These are phyloP conservation scores for Nakazawaea ernobii DNA, from an alignment of 805 yeast species.

Conservation along the genomic window DNA sequence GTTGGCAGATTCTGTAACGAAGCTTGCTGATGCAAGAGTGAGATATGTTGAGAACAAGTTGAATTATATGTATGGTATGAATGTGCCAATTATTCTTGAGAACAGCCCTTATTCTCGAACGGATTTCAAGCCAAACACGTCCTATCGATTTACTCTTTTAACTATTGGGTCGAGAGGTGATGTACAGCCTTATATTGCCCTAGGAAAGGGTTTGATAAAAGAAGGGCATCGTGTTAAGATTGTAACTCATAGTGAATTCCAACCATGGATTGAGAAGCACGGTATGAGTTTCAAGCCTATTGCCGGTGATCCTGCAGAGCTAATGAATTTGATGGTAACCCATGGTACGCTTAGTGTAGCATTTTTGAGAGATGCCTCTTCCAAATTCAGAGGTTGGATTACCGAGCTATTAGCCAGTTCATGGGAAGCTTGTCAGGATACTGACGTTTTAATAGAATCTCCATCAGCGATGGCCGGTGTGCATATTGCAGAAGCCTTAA, in stretches of 20 bases:
- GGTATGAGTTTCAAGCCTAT: conserved; percentile 66
- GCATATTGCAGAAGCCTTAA: conserved; percentile 89
- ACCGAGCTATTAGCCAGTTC: conserved; percentile 62
- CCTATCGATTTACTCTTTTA: conserved; percentile 57
- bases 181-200: conserved; percentile 91
- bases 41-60: conserved; percentile 64
- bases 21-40: conserved; percentile 51
- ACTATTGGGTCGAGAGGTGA: conserved; percentile 97
- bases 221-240: conserved; percentile 86
- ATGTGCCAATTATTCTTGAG: conserved; percentile 64
- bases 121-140: conserved; percentile 45
- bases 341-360: conserved; percentile 85
- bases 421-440: conserved; percentile 82
- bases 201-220: conserved; percentile 68
- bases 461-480: conserved; percentile 96
- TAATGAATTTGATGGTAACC: conserved; percentile 88
- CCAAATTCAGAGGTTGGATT: conserved; percentile 80
- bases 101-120: conserved; percentile 53
- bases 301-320: conserved; percentile 90
- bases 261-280: conserved; percentile 63
- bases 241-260: conserved; percentile 81
- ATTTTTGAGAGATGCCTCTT: conserved; percentile 75
- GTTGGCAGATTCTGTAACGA: conserved; percentile 22
- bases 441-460: conserved; percentile 87
- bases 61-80: conserved; percentile 51